Percentiles rank a stretch among this genome's conserved stretches.
These are phyloP conservation scores for Dipodascus geniculatus DNA, from an alignment of 805 yeast genomes.

Conservation along the genomic window DNA sequence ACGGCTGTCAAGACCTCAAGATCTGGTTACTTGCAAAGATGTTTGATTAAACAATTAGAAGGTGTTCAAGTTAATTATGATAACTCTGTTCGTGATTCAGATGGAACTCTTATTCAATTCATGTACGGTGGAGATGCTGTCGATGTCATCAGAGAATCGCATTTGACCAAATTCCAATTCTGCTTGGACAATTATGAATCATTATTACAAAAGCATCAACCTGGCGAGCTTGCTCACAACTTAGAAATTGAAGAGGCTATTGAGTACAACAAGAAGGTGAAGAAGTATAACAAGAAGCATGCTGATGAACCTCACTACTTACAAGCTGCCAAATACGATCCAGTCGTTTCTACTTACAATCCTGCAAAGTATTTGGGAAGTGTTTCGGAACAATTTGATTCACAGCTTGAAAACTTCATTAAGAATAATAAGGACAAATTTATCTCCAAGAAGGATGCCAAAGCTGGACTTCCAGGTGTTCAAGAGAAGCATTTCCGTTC, in stretches of 20 bases:
- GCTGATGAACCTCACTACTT: slow-evolving; percentile 49
- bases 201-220: slow-evolving; percentile 74
- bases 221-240: slow-evolving; percentile 54
- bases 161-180: slow-evolving; percentile 86
- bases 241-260: slow-evolving; percentile 78
- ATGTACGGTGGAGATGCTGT: slow-evolving; percentile 95
- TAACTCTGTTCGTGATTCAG: slow-evolving; percentile 90
- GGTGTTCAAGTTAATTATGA: slow-evolving; percentile 94
- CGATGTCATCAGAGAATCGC: slow-evolving; percentile 90
- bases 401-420: slow-evolving; percentile 61
- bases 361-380: slow-evolving; percentile 89
- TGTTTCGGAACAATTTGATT: slow-evolving; percentile 82
- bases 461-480: slow-evolving; percentile 13
- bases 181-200: slow-evolving; percentile 87
- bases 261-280: slow-evolving; percentile 68
- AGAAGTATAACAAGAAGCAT: slow-evolving; percentile 51
- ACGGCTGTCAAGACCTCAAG: slow-evolving; percentile 98
- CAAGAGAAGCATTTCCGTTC: slow-evolving; percentile 83
- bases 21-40: slow-evolving; percentile 96
- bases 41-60: slow-evolving; percentile 94
- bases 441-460: slow-evolving; percentile 34
- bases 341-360: slow-evolving; percentile 71
- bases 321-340: slow-evolving; percentile 64
- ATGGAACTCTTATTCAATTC: slow-evolving; percentile 88
- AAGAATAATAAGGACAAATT: slow-evolving; percentile 44